Evolutionary conservation across 257 asterid species (phyloP).

Genomic region (Penstemon davidsonii): DNA sequence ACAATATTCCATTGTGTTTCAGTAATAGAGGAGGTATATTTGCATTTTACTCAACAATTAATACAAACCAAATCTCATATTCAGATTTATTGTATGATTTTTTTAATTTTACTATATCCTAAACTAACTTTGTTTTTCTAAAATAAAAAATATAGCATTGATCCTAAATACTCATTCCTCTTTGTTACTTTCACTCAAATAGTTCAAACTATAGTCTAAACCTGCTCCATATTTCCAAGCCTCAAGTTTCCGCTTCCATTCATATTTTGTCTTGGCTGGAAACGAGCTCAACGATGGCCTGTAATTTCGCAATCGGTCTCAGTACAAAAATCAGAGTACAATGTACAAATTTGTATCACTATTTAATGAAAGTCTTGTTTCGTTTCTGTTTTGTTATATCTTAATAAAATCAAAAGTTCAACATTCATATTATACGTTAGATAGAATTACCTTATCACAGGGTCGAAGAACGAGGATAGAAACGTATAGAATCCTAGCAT

Average conservation of each 20-base stretch:
- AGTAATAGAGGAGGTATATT: too few relatives aligned
- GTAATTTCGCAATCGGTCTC: conserved; percentile 17
- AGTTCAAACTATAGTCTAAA: conserved; percentile 62
- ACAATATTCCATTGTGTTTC: too few relatives aligned
- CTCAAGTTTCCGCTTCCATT: conserved; percentile 78
- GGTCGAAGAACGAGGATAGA: conserved; percentile 71
- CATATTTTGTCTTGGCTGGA: conserved; percentile 59
- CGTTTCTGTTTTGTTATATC: background rate
- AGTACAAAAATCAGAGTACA: background rate
- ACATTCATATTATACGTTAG: too few relatives aligned
- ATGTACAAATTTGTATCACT: background rate
- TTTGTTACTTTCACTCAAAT: background rate
- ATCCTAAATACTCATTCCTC: background rate
- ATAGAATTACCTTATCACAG: conserved; percentile 58
- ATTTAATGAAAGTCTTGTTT: background rate
- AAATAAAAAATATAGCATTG: background rate
- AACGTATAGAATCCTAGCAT: conserved; percentile 85
- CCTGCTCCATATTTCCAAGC: conserved; percentile 99
- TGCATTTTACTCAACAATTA: too few relatives aligned
- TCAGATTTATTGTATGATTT: too few relatives aligned
- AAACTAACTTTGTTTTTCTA: background rate
- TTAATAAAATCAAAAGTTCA: background rate
- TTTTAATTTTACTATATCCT: background rate
- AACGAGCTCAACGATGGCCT: conserved; percentile 60
- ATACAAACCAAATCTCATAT: too few relatives aligned